These are phyloP conservation scores for Furcasterigmium furcatum DNA, from an alignment of 2,329 filamentous ascomycete species.

Conservation along the genomic window DNA sequence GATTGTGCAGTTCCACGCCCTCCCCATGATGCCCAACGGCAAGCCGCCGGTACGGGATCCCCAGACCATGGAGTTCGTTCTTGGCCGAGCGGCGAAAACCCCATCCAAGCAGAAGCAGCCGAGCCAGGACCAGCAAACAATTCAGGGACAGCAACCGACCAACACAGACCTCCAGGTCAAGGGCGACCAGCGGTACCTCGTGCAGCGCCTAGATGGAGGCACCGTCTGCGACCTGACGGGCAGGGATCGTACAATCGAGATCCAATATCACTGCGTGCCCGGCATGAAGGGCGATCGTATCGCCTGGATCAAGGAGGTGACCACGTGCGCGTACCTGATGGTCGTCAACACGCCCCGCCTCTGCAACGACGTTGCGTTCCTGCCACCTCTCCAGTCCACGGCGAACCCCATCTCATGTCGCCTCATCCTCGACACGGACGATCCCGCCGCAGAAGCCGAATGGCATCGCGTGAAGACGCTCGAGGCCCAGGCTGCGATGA, in stretches of 20 bases:
- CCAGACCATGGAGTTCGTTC: constrained; percentile 69
- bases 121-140: constrained; percentile 8
- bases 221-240: constrained; percentile 85
- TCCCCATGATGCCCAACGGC: constrained; percentile 63
- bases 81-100: constrained; percentile 56
- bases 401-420: constrained; percentile 76
- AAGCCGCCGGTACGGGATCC: constrained; percentile 77
- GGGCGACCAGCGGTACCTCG: constrained; percentile 80
- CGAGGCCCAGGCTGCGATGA: constrained; percentile 33
- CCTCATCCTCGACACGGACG: constrained; percentile 58
- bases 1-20: constrained; percentile 86
- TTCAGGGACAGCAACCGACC: constrained; percentile 3
- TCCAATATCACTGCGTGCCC: constrained; percentile 78
- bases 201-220: constrained; percentile 76
- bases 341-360: constrained; percentile 85
- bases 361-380: constrained; percentile 83
- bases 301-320: constrained; percentile 88
- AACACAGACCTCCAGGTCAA: constrained; percentile 71
- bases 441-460: constrained; percentile 28
- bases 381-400: constrained; percentile 73
- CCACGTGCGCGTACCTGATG: constrained; percentile 91
- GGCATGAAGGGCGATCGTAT: constrained; percentile 72
- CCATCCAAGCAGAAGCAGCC: constrained; percentile 10
- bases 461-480: constrained; percentile 30
- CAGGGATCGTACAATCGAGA: constrained; percentile 76